These are phyloP conservation scores for Stenocarpella maydis DNA, from an alignment of 2,329 filamentous ascomycete species.

Conservation along the genomic window DNA sequence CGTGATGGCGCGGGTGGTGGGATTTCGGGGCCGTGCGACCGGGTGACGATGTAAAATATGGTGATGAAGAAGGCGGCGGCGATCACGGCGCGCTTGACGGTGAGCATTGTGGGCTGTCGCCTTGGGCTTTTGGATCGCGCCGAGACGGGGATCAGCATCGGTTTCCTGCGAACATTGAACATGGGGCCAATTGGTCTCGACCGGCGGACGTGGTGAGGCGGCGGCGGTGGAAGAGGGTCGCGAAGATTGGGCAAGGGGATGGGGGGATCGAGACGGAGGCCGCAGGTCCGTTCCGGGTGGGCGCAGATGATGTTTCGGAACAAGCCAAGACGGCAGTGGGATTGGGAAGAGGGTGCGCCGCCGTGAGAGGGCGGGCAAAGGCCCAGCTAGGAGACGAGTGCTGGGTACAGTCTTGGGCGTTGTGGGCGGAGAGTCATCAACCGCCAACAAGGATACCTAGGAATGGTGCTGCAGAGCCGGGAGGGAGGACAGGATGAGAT, in stretches of 20 bases:
- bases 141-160: slow-evolving; percentile 25
- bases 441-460: neutral
- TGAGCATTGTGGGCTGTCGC: slow-evolving; percentile 68
- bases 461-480: neutral
- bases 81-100: slow-evolving; percentile 78
- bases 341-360: neutral
- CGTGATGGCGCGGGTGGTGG: slow-evolving; percentile 43
- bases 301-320: slow-evolving; percentile 9
- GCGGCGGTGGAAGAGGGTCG: neutral
- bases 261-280: neutral
- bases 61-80: slow-evolving; percentile 74
- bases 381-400: neutral
- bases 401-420: neutral
- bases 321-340: neutral
- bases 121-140: slow-evolving; percentile 14
- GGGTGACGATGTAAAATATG: slow-evolving; percentile 74
- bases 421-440: neutral
- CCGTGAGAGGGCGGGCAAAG: neutral
- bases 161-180: slow-evolving; percentile 23
- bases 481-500: neutral
- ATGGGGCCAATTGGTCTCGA: slow-evolving; percentile 9
- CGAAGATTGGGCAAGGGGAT: neutral
- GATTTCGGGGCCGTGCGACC: slow-evolving; percentile 57
- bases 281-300: neutral
- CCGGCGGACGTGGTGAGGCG: neutral